Evolutionary conservation across 1,139 yeast species (phyloP).

Genomic region (Candida anutae): DNA sequence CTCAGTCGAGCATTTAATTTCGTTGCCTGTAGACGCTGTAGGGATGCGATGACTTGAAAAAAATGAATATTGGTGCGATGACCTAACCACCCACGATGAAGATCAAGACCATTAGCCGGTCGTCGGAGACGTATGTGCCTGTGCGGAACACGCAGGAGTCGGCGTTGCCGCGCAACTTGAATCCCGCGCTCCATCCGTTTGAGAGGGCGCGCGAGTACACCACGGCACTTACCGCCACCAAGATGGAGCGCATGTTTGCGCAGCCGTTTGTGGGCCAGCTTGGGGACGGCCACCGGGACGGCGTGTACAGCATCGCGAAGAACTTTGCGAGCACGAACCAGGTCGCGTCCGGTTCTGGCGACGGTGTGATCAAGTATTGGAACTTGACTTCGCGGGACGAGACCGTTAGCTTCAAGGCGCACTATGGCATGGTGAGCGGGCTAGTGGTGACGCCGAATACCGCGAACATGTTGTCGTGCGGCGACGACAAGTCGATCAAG

Average conservation of each 20-base stretch:
- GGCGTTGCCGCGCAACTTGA: conserved; percentile 78
- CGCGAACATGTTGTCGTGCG: conserved; percentile 65
- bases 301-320: conserved; percentile 84
- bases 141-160: conserved; percentile 86
- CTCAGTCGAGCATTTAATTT: too few species aligned
- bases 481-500: conserved; percentile 84
- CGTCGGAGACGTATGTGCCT: conserved; percentile 87
- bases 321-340: conserved; percentile 63
- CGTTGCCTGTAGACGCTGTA: too few species aligned
- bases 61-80: too few species aligned
- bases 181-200: conserved; percentile 94
- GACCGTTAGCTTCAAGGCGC: conserved; percentile 74
- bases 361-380: conserved; percentile 94
- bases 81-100: conserved; percentile 61
- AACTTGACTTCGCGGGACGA: conserved; percentile 71
- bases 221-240: conserved; percentile 89
- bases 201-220: conserved; percentile 96
- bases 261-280: conserved; percentile 94
- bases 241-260: conserved; percentile 93
- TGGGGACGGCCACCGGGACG: conserved; percentile 93
- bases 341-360: conserved; percentile 90
- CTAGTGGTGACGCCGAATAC: conserved; percentile 70
- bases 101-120: conserved; percentile 83
- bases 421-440: conserved; percentile 86
- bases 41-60: too few species aligned